Base-by-base conservation (phyloP, 345 rosid species). In the Aquilaria malaccensis region DNA sequence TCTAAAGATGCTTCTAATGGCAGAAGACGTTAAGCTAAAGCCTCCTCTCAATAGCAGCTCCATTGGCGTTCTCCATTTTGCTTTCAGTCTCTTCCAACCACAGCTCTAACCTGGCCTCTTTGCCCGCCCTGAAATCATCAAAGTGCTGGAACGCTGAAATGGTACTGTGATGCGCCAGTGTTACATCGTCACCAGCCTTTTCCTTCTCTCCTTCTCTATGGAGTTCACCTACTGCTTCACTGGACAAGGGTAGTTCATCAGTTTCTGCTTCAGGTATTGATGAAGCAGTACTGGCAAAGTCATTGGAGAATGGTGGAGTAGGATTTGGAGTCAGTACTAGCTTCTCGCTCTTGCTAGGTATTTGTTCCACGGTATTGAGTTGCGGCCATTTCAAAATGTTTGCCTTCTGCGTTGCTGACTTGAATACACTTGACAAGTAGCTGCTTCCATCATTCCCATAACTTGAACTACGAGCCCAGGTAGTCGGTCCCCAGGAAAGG, bases 81-180 rank as follows among this genome's bases (percentile, higher is more conserved):
- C 67, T 75, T 67, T 69, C 78, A 59, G 72, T 56, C 65, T 68
- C 85, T 68, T 77, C 82, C 73, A 88, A 72, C 96, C 97, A 94
- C 66, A 85, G 89, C 74, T 88, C 80, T 37, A 90, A 74, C 70
- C 86, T 82, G 37, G 91, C 89, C 80, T 83, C 89, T 77, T 85
- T 83, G 62, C 77, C 83, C 6, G 88, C 89, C 79, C 77, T 91
- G 62, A 94, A 94, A 67, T 78, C 76, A 45, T 85, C 81, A 45
- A 56, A 85, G 47, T 75, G 68, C 70, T 75, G 85, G 0, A 79
- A 56, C 58, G 75, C 65, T 1, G 66, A 58, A 30, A 52, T 53
- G 55, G 62, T 10, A 37, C 50, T 57, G 52, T 31, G 45, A 12
- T 55, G 59, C 14, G 58, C 45, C 10, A 13, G 15, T 53, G 55